These are phyloP conservation scores for maize (Zea mays) DNA, from an alignment of 176 grass and related monocot genomes.

Conservation along the genomic window Zm-B73-REFERENCE-NAM-5.0 NC_050099.1:65867001-65867500, in stretches of 20 bases:
- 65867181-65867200: background rate
- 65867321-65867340: background rate
- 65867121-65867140: background rate
- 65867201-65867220: background rate
- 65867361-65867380: background rate
- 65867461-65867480: no score
- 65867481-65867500: no score
- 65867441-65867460: background rate
- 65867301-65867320: background rate
- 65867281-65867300: background rate
- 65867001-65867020: background rate
- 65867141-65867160: background rate
- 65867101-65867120: constrained; percentile 8
- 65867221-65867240: background rate
- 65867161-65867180: background rate
- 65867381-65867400: background rate
- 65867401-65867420: background rate
- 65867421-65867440: background rate
- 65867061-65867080: background rate
- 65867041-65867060: background rate
- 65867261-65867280: background rate
- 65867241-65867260: background rate
- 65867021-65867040: background rate
- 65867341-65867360: background rate
- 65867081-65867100: no score